These are phyloP conservation scores for Aspergillus hiratsukae DNA, from an alignment of 2,329 filamentous ascomycete species.

Conservation along the genomic window DNA sequence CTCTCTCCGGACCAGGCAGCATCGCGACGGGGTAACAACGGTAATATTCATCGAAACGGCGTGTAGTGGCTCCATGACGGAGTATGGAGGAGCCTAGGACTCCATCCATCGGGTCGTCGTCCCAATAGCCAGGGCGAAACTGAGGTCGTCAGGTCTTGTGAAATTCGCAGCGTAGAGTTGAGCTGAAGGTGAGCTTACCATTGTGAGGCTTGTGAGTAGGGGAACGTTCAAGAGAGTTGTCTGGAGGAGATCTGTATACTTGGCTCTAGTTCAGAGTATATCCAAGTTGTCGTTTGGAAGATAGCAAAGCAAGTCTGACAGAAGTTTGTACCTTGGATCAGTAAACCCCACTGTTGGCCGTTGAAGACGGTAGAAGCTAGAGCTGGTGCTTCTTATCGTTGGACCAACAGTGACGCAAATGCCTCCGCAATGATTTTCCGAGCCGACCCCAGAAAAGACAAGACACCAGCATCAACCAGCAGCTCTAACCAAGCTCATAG, in stretches of 20 bases:
- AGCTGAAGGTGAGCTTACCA: constrained; percentile 20
- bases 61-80: constrained; percentile 48
- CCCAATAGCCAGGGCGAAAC: constrained; percentile 48
- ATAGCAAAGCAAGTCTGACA: not conserved
- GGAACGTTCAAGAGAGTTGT: not conserved
- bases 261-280: not conserved
- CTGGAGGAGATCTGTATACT: not conserved
- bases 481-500: not conserved
- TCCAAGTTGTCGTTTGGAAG: not conserved
- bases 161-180: not conserved
- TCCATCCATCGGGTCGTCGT: constrained; percentile 49
- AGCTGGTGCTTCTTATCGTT: constrained; percentile 13
- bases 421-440: constrained; percentile 38
- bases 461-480: not conserved
- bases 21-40: constrained; percentile 94
- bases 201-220: constrained; percentile 6
- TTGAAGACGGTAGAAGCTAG: not conserved
- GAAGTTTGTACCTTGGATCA: not conserved
- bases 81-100: constrained; percentile 53
- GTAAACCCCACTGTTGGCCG: not conserved
- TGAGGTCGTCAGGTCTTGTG: constrained; percentile 20
- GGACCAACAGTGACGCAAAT: constrained; percentile 33
- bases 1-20: constrained; percentile 83
- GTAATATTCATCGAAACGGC: constrained; percentile 97
- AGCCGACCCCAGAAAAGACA: constrained; percentile 31